phyloP scores from a whole-genome alignment of 257 asterid genomes.

The Pogostemon cablin region DNA sequence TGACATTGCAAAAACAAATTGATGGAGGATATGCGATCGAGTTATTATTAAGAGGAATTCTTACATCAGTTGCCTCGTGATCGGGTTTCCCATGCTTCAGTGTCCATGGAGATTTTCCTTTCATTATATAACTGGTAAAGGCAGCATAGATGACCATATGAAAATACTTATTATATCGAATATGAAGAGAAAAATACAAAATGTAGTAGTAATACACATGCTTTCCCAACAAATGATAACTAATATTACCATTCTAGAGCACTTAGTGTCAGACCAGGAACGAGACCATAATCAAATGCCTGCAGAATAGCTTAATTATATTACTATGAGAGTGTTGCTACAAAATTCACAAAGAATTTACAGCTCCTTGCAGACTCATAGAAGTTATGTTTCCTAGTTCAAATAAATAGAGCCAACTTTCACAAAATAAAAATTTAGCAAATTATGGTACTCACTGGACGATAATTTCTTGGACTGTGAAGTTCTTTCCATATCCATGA shows the following conservation, averaged over 20 bases:
- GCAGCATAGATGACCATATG: conserved; percentile 26
- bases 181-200: background rate
- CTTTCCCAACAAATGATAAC: conserved; percentile 22
- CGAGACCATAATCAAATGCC: conserved; percentile 94
- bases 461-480: too few species aligned
- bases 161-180: conserved; percentile 15
- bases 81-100: conserved; percentile 95
- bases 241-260: conserved; percentile 82
- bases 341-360: background rate
- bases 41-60: conserved; percentile 23
- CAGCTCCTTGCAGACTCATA: background rate
- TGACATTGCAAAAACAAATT: conserved; percentile 3
- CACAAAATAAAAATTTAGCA: too few species aligned
- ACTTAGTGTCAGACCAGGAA: conserved; percentile 85
- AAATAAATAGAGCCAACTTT: too few species aligned
- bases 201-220: background rate
- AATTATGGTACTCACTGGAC: too few species aligned
- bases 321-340: conserved; percentile 17
- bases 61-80: conserved; percentile 80
- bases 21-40: background rate
- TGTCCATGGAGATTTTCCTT: conserved; percentile 90
- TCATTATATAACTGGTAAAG: conserved; percentile 70
- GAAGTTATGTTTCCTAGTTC: too few species aligned
- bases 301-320: conserved; percentile 41
- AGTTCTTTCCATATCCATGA: too few species aligned